phyloP scores from a whole-genome alignment of 257 asterid species.

The Thymus quinquecostatus region DNA sequence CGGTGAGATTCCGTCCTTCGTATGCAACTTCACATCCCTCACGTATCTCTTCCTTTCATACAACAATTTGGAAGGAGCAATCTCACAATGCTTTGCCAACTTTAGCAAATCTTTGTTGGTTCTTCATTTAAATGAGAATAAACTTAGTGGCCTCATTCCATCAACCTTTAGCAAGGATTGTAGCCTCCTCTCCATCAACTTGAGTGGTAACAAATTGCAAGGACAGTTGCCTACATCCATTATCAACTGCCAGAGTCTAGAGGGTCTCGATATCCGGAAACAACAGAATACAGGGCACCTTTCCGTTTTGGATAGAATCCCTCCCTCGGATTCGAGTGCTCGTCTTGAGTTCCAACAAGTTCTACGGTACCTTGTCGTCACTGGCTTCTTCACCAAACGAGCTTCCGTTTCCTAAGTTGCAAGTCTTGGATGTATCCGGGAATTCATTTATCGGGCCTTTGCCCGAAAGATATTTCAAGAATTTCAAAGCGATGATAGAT shows the following conservation, averaged over 20 bases:
- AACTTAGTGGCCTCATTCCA: neutral
- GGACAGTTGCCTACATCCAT: neutral
- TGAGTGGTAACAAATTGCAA: neutral
- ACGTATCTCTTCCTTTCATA: neutral
- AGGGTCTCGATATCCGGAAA: neutral
- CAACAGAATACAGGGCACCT: neutral
- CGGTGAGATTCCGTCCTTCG: neutral
- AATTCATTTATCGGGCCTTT: neutral
- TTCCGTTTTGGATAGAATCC: neutral
- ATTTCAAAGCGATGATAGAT: neutral
- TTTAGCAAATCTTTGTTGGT: too few relatives aligned
- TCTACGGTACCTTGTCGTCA: neutral
- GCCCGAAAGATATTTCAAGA: neutral
- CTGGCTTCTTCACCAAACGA: neutral
- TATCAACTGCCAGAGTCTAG: neutral
- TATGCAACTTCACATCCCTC: neutral
- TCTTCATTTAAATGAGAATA: neutral
- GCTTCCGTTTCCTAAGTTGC: neutral
- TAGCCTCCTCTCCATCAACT: neutral
- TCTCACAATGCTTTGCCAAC: too few relatives aligned
- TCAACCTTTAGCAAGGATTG: neutral
- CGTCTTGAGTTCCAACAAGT: neutral
- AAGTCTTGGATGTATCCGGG: neutral
- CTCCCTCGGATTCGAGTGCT: neutral
- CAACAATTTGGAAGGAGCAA: too few relatives aligned